Conservation (phyloP, 352 stramenopile species). For the Phytophthora rubi region DNA sequence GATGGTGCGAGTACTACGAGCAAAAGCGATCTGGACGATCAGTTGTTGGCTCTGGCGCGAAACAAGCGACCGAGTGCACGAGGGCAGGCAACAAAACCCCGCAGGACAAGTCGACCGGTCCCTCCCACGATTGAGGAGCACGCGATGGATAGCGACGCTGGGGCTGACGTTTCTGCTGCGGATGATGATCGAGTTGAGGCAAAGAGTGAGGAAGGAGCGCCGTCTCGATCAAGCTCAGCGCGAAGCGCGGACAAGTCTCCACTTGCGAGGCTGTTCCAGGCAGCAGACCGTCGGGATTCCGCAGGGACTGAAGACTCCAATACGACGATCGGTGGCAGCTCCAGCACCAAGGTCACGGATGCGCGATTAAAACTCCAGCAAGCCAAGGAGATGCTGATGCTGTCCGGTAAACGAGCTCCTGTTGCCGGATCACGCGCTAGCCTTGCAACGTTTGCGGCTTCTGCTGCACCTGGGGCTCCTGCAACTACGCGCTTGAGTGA, state of each 20-base stretch:
- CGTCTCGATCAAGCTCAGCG: constrained; percentile 3
- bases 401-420: constrained; percentile 62
- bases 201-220: background rate
- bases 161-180: constrained; percentile 21
- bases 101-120: constrained; percentile 18
- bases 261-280: constrained; percentile 17
- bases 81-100: background rate
- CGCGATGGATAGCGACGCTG: constrained; percentile 21
- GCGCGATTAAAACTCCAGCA: constrained; percentile 70
- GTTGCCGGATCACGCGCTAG: constrained; percentile 28
- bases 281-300: constrained; percentile 16
- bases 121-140: constrained; percentile 25
- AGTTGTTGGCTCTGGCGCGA: constrained; percentile 55
- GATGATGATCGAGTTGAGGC: constrained; percentile 13
- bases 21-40: constrained; percentile 47
- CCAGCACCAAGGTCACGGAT: constrained; percentile 56
- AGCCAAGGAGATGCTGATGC: constrained; percentile 75
- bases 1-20: constrained; percentile 20
- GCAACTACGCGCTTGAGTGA: constrained; percentile 42
- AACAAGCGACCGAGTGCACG: constrained; percentile 41
- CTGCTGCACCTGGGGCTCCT: constrained; percentile 4
- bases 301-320: constrained; percentile 15
- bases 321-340: constrained; percentile 15
- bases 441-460: constrained; percentile 40
- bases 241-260: constrained; percentile 8